Conservation (phyloP, 495 filamentous ascomycete genomes). For the Aspergillus heteromorphus region DNA sequence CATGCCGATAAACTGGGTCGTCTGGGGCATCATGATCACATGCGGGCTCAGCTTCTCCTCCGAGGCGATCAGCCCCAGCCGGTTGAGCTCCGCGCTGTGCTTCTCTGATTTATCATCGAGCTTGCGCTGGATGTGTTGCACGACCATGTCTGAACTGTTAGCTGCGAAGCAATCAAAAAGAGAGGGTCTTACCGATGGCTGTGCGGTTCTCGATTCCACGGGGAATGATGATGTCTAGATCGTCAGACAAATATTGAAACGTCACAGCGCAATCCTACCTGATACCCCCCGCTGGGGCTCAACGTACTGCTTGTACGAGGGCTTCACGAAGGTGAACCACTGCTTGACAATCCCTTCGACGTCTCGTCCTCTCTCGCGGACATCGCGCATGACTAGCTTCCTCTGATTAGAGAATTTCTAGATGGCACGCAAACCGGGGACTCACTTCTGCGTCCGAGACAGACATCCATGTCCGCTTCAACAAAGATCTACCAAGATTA, state of each 20-base stretch:
- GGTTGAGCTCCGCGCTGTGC: constrained; percentile 70
- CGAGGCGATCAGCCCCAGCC: constrained; percentile 61
- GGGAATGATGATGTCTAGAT: constrained; percentile 85
- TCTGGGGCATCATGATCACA: constrained; percentile 65
- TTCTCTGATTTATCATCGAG: constrained; percentile 78
- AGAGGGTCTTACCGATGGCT: constrained; percentile 64
- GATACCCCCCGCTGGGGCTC: constrained; percentile 83
- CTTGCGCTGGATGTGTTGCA: constrained; percentile 79
- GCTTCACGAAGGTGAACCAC: constrained; percentile 94
- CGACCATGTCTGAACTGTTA: constrained; percentile 68
- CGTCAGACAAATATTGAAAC: background rate
- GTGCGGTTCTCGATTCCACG: constrained; percentile 89
- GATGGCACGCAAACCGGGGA: constrained; percentile 6
- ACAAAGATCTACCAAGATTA: constrained; percentile 66
- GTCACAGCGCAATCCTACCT: constrained; percentile 35
- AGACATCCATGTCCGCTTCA: constrained; percentile 92
- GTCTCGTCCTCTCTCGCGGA: constrained; percentile 75
- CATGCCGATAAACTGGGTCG: constrained; percentile 75
- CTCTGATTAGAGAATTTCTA: constrained; percentile 7
- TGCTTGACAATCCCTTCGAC: constrained; percentile 96
- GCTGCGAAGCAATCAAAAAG: constrained; percentile 1
- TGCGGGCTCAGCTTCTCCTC: constrained; percentile 68
- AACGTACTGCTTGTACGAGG: constrained; percentile 86
- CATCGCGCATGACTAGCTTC: constrained; percentile 72
- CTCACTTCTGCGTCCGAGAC: constrained; percentile 84